A percentile compares a stretch with the other conserved stretches of the same genome.
Conservation (phyloP, 2,329 filamentous ascomycete genomes). For the Byssochlamys sp. region DNA sequence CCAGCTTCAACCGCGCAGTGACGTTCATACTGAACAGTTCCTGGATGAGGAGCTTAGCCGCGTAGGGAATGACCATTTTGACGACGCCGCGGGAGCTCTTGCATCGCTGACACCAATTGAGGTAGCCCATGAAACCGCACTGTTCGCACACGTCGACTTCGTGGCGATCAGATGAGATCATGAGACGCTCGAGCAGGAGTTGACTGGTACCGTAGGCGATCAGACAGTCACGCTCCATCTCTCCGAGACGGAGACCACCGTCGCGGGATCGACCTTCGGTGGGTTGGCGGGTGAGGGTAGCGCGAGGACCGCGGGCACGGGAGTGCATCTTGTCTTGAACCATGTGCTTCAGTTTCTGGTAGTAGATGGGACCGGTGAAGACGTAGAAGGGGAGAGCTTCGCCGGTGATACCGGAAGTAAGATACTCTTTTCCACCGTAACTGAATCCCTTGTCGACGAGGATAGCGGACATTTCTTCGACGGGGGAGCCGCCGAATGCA, state of each 20-base stretch:
- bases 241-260: conserved; percentile 83
- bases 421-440: conserved; percentile 94
- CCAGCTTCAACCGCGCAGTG: conserved; percentile 78
- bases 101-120: conserved; percentile 89
- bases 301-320: conserved; percentile 76
- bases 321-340: conserved; percentile 99
- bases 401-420: conserved; percentile 89
- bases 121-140: conserved; percentile 91
- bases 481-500: conserved; percentile 70
- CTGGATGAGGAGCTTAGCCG: conserved; percentile 89
- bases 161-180: conserved; percentile 86
- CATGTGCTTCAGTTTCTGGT: conserved; percentile 99
- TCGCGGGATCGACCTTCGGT: conserved; percentile 90
- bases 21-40: conserved; percentile 98
- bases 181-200: conserved; percentile 80
- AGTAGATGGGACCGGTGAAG: conserved; percentile 98
- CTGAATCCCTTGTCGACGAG: conserved; percentile 83
- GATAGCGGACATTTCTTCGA: conserved; percentile 79
- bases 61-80: conserved; percentile 94
- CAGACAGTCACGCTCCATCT: conserved; percentile 97
- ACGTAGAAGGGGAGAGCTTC: conserved; percentile 91
- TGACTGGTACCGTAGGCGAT: conserved; percentile 95
- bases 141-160: conserved; percentile 86
- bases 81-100: conserved; percentile 74
- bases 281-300: conserved; percentile 86